Evolutionary conservation across 1,284 basidiomycete species (phyloP).

Genomic region (Boletus semigastroideus): DNA sequence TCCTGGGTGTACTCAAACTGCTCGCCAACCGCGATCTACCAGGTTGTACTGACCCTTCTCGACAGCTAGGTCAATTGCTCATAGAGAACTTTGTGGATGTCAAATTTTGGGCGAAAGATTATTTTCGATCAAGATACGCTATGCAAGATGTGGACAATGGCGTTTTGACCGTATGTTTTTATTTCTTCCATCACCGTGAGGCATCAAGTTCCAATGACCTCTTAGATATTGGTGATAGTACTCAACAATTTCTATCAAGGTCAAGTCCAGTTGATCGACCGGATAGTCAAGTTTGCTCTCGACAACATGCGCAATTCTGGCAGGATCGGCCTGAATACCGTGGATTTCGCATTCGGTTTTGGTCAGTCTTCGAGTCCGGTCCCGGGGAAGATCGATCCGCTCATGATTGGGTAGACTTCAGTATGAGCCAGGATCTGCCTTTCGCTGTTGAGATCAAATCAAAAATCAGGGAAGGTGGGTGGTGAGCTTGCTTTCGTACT

Average conservation of each 20-base stretch:
- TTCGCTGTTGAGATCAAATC: slow-evolving; percentile 28
- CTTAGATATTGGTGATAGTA: slow-evolving; percentile 31
- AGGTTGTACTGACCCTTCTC: slow-evolving; percentile 13
- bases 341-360: slow-evolving; percentile 32
- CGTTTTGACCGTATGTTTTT: slow-evolving; percentile 22
- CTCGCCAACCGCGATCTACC: slow-evolving; percentile 31
- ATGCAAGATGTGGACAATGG: slow-evolving; percentile 14
- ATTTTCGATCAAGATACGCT: slow-evolving; percentile 25
- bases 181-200: not conserved
- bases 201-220: not conserved
- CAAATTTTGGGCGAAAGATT: slow-evolving; percentile 28
- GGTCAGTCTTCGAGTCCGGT: slow-evolving; percentile 16
- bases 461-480: slow-evolving; percentile 27
- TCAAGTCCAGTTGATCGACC: slow-evolving; percentile 29
- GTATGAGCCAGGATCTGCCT: slow-evolving; percentile 35
- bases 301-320: slow-evolving; percentile 23
- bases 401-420: slow-evolving; percentile 22
- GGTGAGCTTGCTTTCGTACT: not conserved
- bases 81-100: slow-evolving; percentile 34
- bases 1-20: slow-evolving; percentile 28
- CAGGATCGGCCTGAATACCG: slow-evolving; percentile 14
- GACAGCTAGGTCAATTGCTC: slow-evolving; percentile 30
- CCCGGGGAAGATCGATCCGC: not conserved
- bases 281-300: slow-evolving; percentile 27
- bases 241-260: slow-evolving; percentile 34